These are phyloP conservation scores for Psilocybe mexicana DNA, from an alignment of 1,284 basidiomycete species.

Conservation along the genomic window DNA sequence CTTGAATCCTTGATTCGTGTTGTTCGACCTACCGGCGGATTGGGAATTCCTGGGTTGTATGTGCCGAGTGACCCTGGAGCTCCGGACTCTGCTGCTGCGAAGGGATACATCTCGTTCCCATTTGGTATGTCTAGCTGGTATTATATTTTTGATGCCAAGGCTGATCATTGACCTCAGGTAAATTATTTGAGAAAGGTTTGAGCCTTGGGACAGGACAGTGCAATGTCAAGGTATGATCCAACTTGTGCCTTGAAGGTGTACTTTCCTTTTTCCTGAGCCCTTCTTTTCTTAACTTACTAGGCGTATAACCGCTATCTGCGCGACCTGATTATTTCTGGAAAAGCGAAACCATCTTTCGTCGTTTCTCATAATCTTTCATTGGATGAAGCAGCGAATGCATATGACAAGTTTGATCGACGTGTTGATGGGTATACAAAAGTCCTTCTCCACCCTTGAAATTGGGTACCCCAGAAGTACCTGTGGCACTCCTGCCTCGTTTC, in stretches of 20 bases:
- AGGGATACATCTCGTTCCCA: conserved; percentile 55
- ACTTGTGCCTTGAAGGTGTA: background rate
- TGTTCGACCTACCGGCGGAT: conserved; percentile 50
- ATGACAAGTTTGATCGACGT: conserved; percentile 51
- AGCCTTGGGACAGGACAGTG: conserved; percentile 53
- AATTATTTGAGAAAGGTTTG: conserved; percentile 54
- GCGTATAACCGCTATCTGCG: conserved; percentile 52
- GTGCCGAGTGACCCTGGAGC: conserved; percentile 54
- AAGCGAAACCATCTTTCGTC: conserved; percentile 52
- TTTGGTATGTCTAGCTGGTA: conserved; percentile 34
- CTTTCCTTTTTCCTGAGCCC: background rate
- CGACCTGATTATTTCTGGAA: conserved; percentile 51
- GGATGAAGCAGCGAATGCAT: conserved; percentile 47
- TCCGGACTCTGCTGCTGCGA: conserved; percentile 48
- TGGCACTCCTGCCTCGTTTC: too few species aligned
- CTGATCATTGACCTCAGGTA: conserved; percentile 28
- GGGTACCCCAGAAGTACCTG: background rate
- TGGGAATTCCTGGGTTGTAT: conserved; percentile 55
- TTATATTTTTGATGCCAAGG: background rate
- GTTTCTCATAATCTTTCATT: conserved; percentile 51
- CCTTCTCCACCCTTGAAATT: conserved; percentile 44
- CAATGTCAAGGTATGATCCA: conserved; percentile 46
- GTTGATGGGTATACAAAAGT: conserved; percentile 54
- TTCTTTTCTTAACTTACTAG: conserved; percentile 22
- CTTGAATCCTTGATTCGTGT: conserved; percentile 51